Evolutionary conservation across 441 rosid genomes (phyloP), one percentile per base, ranked within the genome.

Genomic region (Melastoma candidum): DNA sequence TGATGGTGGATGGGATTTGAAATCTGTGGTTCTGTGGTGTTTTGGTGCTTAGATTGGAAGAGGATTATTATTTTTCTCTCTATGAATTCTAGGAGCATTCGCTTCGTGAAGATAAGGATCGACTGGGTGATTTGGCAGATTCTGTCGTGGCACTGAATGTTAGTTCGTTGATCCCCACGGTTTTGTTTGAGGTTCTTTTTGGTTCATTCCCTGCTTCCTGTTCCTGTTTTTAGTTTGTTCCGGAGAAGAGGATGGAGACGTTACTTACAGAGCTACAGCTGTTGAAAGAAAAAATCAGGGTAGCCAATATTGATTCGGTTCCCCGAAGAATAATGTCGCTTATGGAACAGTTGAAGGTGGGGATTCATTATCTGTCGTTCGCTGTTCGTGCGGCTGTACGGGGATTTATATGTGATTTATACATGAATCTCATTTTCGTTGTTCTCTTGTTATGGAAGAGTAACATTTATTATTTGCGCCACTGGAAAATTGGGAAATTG

Each of bases 291-390:
- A 72, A 71, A 66, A 63, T 79, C 45, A 56, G 62, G 6, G 57
- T 51, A 47, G 58, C 73, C 48, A 70, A 63, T 12, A 76, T 65
- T 25, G 63, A 67, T 72, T 54, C 55, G 26, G 64, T 63, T 41
- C 74, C 75, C 47, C 71, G 63, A 64, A 77, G 67, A 56, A 53
- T 90, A 66, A 36, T 77, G 49, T 72, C 76, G 45, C 70, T 70
- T 51, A 58, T 80, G 65, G 49, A 63, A 63, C 71, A 77, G 13
- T 29, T 77, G 3, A 77, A 81, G 90, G 97, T 83, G 11, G 29
- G 46, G 14, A n/a, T 3, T 29, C 12, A 12, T 44, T 11, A 46
- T 56, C 53, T 47, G 7, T 12, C 32, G 17, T 51, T 24, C 7
- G n/a, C 4, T 51, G 54, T 2, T 51, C 32, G 54, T n/a, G 22